Percentiles rank a stretch among this genome's conserved stretches.
Conservation (phyloP, 2,329 filamentous ascomycete genomes). For the Penicillium sp. region DNA sequence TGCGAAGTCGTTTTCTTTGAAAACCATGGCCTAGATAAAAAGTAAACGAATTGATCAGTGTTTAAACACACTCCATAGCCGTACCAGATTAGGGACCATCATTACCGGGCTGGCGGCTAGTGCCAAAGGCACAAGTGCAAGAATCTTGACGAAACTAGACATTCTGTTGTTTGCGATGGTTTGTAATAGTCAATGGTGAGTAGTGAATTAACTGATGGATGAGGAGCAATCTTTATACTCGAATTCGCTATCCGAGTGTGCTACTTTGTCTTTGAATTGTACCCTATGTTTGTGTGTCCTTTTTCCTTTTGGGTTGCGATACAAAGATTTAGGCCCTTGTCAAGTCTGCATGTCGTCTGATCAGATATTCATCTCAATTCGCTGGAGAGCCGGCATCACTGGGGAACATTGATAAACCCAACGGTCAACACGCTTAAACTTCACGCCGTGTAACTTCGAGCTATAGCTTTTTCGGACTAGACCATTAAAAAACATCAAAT, state of each 20-base stretch:
- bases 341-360: not conserved
- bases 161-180: not conserved
- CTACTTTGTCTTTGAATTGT: not conserved
- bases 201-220: not conserved
- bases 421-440: not conserved
- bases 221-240: conserved; percentile 1
- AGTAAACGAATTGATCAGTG: not conserved
- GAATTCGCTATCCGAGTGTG: not conserved
- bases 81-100: not conserved
- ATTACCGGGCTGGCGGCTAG: not conserved
- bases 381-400: not conserved
- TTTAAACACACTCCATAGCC: too few relatives aligned
- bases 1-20: conserved; percentile 4
- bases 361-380: not conserved
- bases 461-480: not conserved
- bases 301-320: not conserved
- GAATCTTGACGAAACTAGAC: not conserved
- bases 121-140: conserved; percentile 4
- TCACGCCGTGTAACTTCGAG: not conserved
- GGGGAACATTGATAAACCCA: not conserved
- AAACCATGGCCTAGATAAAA: conserved; percentile 1
- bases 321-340: not conserved
- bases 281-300: not conserved
- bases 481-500: too few relatives aligned
- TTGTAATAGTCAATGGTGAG: not conserved